phyloP scores from a whole-genome alignment of 73 alveolate genomes.

The Uronychia setigera region DNA sequence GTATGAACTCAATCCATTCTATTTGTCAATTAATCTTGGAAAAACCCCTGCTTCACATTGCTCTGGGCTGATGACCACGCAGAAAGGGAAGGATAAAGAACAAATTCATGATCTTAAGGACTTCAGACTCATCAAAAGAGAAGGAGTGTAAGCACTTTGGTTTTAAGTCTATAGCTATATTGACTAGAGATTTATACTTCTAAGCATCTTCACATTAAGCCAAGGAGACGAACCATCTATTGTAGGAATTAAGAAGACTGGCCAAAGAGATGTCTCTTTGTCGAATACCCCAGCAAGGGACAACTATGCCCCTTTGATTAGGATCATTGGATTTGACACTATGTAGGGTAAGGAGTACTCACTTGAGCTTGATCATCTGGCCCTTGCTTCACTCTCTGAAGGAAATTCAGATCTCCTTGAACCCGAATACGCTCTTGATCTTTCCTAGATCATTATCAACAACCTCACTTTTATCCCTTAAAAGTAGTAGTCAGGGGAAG shows the following conservation, averaged over 20 bases:
- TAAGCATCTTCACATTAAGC: neutral
- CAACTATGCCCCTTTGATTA: neutral
- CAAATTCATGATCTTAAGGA: neutral
- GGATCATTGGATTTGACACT: slow-evolving; percentile 16
- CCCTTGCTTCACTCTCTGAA: slow-evolving; percentile 7
- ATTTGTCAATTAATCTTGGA: slow-evolving; percentile 15
- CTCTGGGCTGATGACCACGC: neutral
- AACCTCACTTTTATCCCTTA: neutral
- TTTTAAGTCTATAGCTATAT: neutral
- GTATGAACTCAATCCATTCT: slow-evolving; percentile 12
- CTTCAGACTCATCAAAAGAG: slow-evolving; percentile 12
- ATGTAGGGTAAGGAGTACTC: slow-evolving; percentile 11
- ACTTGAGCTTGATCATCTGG: slow-evolving; percentile 16
- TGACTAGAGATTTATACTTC: neutral
- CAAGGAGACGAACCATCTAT: neutral
- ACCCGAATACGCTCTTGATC: neutral
- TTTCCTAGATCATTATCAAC: neutral
- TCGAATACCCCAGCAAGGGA: too few species aligned
- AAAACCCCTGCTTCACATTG: slow-evolving; percentile 1
- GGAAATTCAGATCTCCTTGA: neutral
- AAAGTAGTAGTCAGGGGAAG: neutral
- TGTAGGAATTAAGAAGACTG: too few species aligned
- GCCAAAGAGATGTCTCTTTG: too few species aligned
- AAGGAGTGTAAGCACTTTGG: slow-evolving; percentile 6
- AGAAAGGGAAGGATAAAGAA: neutral